Base-by-base conservation (phyloP, 352 stramenopile genomes). In the Globisporangium spinosum region DNA sequence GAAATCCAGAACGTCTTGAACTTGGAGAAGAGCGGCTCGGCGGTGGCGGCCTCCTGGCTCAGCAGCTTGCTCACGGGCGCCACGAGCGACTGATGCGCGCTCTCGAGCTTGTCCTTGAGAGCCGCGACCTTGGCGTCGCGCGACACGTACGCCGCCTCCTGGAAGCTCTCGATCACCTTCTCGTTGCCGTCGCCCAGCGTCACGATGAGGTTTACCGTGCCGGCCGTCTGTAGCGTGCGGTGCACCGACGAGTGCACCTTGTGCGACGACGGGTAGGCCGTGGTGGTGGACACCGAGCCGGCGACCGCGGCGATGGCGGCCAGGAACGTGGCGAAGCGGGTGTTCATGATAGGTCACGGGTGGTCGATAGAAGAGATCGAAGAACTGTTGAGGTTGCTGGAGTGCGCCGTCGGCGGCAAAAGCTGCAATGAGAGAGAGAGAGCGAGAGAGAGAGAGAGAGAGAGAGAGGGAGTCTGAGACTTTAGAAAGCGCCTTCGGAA, bases 141-240 rank as follows among this genome's bases (percentile, higher is more conserved):
- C n/a, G 49, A 32, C 10, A 27, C 49, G 22, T 57, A 57, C 20
- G 22, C 49, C 2, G n/a, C 12, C 49, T 57, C 49, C 49, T 57
- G 22, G 49, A 57, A 25, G 22, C 22, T n/a, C 49, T 57, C 49
- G 49, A 57, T 25, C 20, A 27, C 25, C n/a, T 25, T 27, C n/a
- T 57, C 49, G 9, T 12, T 57, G n/a, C n/a, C 25, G 3, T 57
- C 49, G 22, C n/a, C 13, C 8, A 57, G 49, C n/a, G 25, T 29
- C n/a, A 57, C 49, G n/a, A 57, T 27, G n/a, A 57, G n/a, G 49
- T 57, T 27, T 8, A 57, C 49, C 49, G 49, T 29, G n/a, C 49
- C 49, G 22, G 10, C 8, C 22, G 22, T 25, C 9, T 27, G 49
- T 9, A 57, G 49, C 8, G 49, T 27, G 49, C 49, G 49, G 49